Evolutionary conservation across 805 yeast genomes (phyloP).

Genomic region (Barnettozyma populi): DNA sequence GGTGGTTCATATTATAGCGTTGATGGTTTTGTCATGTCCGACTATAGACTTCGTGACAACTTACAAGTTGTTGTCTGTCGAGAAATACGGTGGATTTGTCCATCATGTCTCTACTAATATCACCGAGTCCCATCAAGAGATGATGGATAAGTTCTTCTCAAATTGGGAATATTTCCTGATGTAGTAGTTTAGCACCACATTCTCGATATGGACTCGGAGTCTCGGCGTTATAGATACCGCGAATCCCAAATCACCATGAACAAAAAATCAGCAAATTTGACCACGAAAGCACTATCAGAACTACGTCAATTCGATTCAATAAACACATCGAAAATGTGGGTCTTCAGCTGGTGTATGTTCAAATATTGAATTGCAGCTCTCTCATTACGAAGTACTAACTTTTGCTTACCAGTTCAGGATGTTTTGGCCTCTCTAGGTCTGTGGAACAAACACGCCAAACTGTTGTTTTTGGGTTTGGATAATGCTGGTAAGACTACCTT

Average conservation of each 20-base stretch:
- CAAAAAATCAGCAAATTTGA: not conserved
- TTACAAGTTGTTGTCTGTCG: no score
- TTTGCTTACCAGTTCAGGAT: constrained; percentile 33
- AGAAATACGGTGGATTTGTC: no score
- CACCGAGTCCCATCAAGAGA: no score
- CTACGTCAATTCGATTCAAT: not conserved
- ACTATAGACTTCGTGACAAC: no score
- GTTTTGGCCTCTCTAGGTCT: constrained; percentile 73
- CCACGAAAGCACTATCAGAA: not conserved
- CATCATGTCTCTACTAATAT: no score
- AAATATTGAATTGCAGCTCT: no score
- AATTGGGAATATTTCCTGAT: not conserved
- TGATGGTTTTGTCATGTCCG: no score
- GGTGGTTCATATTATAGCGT: no score
- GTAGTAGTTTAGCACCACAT: not conserved
- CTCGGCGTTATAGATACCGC: not conserved
- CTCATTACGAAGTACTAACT: not conserved
- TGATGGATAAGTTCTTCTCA: not conserved
- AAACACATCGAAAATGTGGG: constrained; percentile 32
- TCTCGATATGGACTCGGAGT: not conserved
- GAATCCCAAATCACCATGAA: not conserved
- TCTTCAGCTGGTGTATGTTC: constrained; percentile 41
- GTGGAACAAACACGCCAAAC: constrained; percentile 94
- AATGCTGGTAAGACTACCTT: constrained; percentile 96
- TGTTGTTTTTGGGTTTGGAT: constrained; percentile 92